A percentile compares a stretch with the other conserved stretches of the same genome.
Evolutionary conservation across 306 rosid species (phyloP).

Genomic region (Cyclanthera cordifolia): DNA sequence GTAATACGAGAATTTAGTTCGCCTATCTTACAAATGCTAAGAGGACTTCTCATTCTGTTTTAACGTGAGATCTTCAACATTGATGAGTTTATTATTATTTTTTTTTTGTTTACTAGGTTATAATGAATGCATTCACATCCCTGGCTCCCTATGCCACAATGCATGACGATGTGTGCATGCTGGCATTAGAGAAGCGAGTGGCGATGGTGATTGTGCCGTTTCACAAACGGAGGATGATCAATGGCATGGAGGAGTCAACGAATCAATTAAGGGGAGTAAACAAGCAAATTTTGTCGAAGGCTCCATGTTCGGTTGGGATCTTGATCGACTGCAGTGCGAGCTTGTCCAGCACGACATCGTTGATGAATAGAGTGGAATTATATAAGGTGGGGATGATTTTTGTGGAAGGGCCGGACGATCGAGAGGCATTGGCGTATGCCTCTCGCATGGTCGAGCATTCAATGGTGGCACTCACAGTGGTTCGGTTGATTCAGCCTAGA

Average conservation of each 20-base stretch:
- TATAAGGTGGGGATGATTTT: constrained; percentile 32
- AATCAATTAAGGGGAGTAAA: constrained; percentile 30
- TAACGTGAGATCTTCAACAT: too few species aligned
- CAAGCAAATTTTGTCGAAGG: constrained; percentile 28
- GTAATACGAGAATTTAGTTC: too few species aligned
- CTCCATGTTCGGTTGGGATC: constrained; percentile 52
- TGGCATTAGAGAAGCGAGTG: constrained; percentile 28
- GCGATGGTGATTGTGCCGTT: constrained; percentile 45
- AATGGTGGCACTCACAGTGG: constrained; percentile 4
- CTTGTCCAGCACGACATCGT: not conserved
- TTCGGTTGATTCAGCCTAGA: constrained; percentile 15
- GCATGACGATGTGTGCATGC: constrained; percentile 50
- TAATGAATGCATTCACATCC: constrained; percentile 30
- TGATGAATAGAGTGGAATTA: not conserved
- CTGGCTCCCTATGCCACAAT: constrained; percentile 44
- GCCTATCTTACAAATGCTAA: too few species aligned
- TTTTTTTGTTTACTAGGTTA: not conserved
- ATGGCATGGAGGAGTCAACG: not conserved
- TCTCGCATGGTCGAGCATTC: constrained; percentile 13
- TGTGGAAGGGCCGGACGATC: constrained; percentile 48
- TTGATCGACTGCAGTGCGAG: constrained; percentile 29
- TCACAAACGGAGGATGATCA: constrained; percentile 20
- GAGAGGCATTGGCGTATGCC: constrained; percentile 33
- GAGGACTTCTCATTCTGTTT: too few species aligned
- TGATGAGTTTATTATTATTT: too few species aligned